Base-by-base conservation (phyloP, 148 eudicot genomes). In the Vaccinium corymbosum region DNA sequence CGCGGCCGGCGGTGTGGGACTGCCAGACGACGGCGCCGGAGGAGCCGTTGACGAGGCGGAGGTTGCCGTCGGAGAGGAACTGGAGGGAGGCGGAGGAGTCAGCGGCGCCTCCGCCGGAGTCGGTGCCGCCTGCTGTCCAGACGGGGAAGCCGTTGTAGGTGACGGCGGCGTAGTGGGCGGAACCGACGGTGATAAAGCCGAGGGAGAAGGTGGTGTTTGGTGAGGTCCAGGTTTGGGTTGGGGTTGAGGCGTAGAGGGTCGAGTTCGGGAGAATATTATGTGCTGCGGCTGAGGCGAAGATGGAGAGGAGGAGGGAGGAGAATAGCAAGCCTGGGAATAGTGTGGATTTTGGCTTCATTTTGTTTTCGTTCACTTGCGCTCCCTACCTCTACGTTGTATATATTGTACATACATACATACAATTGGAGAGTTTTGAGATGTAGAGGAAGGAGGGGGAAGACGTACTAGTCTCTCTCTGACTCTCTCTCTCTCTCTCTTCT, bases 171-270 rank as follows among this genome's bases (percentile, higher is more conserved):
- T 86, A 82, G 85, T 68, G 86, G 59, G 91, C 72, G 46, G 86
- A 4, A 46, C 66, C 79, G n/a, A 73, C 11, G 5, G 88, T 42
- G 81, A 93, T 82, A 89, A 95, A 93, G 81, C 81, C 75, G 57
- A 94, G 85, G 22, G 91, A 66, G 94, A 93, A 94, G 25, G 87
- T 82, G 73, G n/a, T 35, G 83, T 82, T 82, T 3, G 96, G 90
- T 0, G 96, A 93, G n/a, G 88, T 10, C 98, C 98, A 95, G 68
- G 38, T 83, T 29, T 48, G 85, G 74, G 52, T 85, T 2, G 88
- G 91, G 81, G 84, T 84, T 27, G 94, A 80, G 53, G 95, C 92
- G 62, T 66, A 85, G 55, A 93, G 87, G 27, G 86, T 16, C 19
- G 94, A 89, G 66, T 90, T 88, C 1, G 80, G 91, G 0, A 77